Base-by-base conservation (phyloP, 768 basidiomycete species). In the Lentinula lateritia region DNA sequence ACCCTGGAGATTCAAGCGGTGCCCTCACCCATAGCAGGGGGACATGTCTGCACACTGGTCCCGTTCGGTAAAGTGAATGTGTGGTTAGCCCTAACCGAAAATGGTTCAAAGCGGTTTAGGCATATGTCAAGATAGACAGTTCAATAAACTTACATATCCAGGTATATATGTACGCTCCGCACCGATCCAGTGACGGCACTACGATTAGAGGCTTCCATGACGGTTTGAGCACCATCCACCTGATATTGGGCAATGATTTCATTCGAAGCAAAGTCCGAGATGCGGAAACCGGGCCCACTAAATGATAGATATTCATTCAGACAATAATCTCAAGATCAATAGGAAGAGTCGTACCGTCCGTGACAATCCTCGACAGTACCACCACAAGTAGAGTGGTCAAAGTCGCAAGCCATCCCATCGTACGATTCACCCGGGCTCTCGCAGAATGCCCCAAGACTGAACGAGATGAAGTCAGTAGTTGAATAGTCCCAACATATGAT, bases 211-310 rank as follows among this genome's bases (percentile, higher is more conserved):
- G 76, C 70, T 64, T 77, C 76, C 88, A 90, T 88, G 28, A 92
- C 75, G 28, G 69, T 76, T 67, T 82, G 79, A 3, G 91, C 88
- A 28, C 85, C 90, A 65, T 85, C 74, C 65, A 88, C 89, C 70
- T 92, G 90, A 10, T 74, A 70, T 64, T 85, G 74, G 15, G 86
- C 91, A 57, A 92, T 92, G 58, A 92, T 82, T 64, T 75, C 74
- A 69, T 89, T 90, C 9, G 88, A 90, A 72, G 84, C 84, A 63
- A 90, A 92, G 70, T 90, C 89, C 23, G 88, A 90, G 64, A 80
- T 78, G 13, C 74, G 82, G 80, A 89, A 92, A 20, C 87, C 89
- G 0, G 90, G 91, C 0, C 91, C 91, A 15, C 90, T 23, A 18
- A 32, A 20, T 52, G n/a, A 36, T 36, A 32, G 42, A 18, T 20